A percentile compares a stretch with the other conserved stretches of the same genome.
These are phyloP conservation scores for Astrocystis sublimbata DNA, from an alignment of 495 filamentous ascomycete genomes.

Conservation along the genomic window DNA sequence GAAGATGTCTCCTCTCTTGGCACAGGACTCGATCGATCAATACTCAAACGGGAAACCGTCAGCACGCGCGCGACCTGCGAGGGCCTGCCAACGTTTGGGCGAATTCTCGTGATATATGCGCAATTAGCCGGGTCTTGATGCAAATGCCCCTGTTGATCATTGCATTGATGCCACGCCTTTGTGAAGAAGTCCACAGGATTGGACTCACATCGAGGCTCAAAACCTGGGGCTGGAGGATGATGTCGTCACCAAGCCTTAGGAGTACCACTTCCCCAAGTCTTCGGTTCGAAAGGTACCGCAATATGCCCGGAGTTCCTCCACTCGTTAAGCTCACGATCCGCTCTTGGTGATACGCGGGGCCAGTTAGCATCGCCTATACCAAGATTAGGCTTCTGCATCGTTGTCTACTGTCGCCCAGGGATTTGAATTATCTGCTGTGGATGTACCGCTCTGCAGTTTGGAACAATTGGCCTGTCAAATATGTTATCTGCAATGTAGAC, in stretches of 20 bases:
- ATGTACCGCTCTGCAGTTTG: neutral
- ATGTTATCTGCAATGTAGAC: neutral
- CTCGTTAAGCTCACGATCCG: conserved; percentile 8
- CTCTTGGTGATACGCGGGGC: neutral
- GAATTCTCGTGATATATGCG: conserved; percentile 1
- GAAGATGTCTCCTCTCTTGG: conserved; percentile 1
- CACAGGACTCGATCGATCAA: neutral
- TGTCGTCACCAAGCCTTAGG: conserved; percentile 8
- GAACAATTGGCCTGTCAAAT: neutral
- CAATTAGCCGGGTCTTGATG: neutral
- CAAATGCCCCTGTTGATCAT: conserved; percentile 2
- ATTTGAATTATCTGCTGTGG: conserved; percentile 15
- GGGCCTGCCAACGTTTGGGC: neutral
- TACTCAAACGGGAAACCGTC: conserved; percentile 1
- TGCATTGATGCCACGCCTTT: neutral
- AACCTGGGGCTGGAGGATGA: neutral
- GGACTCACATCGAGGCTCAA: neutral
- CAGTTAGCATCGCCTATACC: neutral
- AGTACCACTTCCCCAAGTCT: conserved; percentile 4
- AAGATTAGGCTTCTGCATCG: neutral
- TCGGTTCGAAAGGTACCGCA: too few relatives aligned
- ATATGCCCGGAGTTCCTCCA: neutral
- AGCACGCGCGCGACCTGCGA: neutral
- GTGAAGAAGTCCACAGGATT: neutral
- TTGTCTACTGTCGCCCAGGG: neutral